A percentile compares a stretch with the other conserved stretches of the same genome.
Conservation (phyloP, 768 basidiomycete species). For the Pisolithus orientalis region DNA sequence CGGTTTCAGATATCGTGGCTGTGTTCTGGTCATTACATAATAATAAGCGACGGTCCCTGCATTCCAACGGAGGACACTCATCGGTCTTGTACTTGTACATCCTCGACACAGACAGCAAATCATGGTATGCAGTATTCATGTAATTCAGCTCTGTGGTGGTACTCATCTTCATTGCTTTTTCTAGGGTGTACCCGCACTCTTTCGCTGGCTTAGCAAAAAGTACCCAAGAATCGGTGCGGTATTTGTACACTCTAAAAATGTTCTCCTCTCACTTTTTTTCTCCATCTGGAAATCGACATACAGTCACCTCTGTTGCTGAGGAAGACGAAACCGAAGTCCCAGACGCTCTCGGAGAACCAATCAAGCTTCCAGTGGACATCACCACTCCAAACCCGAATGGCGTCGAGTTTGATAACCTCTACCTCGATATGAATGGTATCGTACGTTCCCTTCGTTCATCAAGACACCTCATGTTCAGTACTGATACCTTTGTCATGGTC, state of each 20-base stretch:
- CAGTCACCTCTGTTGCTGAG: slow-evolving; percentile 76
- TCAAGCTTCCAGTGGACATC: slow-evolving; percentile 76
- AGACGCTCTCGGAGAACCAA: slow-evolving; percentile 58
- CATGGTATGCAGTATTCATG: slow-evolving; percentile 15
- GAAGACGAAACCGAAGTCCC: slow-evolving; percentile 72
- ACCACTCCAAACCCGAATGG: slow-evolving; percentile 88
- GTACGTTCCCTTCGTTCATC: slow-evolving; percentile 36
- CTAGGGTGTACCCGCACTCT: slow-evolving; percentile 95
- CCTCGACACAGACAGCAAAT: background rate
- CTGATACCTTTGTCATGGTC: background rate
- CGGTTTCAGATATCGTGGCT: slow-evolving; percentile 4
- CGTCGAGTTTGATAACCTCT: slow-evolving; percentile 91
- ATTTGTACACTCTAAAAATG: background rate
- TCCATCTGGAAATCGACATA: background rate
- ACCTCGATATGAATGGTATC: slow-evolving; percentile 99
- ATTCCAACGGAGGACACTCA: background rate
- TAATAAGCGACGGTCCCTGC: background rate
- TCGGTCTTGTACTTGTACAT: background rate
- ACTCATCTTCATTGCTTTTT: slow-evolving; percentile 4
- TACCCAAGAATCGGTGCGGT: slow-evolving; percentile 94
- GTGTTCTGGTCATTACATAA: no score
- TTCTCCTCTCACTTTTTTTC: background rate
- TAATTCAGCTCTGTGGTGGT: background rate
- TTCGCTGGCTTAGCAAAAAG: slow-evolving; percentile 98
- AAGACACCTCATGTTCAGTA: background rate